Base-by-base conservation (phyloP, 257 asterid genomes). In the Capsicum pubescens region DNA sequence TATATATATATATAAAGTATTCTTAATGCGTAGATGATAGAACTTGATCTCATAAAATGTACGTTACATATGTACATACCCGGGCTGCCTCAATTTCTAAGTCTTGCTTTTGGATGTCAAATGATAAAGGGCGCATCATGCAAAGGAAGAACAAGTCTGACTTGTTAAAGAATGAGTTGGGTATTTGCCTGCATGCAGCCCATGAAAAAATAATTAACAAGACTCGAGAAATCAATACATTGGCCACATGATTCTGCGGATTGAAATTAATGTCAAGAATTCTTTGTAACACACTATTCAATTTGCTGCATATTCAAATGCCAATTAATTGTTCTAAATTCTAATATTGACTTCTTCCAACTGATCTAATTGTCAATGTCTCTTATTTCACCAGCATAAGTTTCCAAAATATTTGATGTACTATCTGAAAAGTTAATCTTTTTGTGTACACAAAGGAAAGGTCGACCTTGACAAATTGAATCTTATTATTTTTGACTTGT, bases 81-180 rank as follows among this genome's bases (percentile, higher is more conserved):
- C 90, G 89, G 42, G 95, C 98, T 42, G 86, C 98, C 66, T 92
- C 98, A 55, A 94, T 94, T 86, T 94, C 98, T 3, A 91, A 90
- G 78, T 91, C 95, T 85, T 94, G 98, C 87, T 87, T 92, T 83
- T 87, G 85, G 84, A 94, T 94, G 86, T 90, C 90, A 36, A 88
- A 88, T 64, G 97, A 90, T 80, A 90, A 77, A 21, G 98, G 98
- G 21, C 90, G 90, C 87, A 94, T 35, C 94, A 86, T 87, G 91
- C 98, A 94, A 76, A 94, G 57, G 80, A 94, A 90, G 70, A 90
- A 54, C 83, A 94, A 55, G 61, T 91, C 95, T 39, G 98, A 94
- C 84, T 94, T 94, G 86, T 85, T 86, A 63, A 91, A 94, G 35
- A 94, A 89, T 36, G 91, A 81, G 68, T 86, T 84, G 90, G 93